Evolutionary conservation across 139 green algal genomes (phyloP).

Genomic region (Gonium pectorale): DNA sequence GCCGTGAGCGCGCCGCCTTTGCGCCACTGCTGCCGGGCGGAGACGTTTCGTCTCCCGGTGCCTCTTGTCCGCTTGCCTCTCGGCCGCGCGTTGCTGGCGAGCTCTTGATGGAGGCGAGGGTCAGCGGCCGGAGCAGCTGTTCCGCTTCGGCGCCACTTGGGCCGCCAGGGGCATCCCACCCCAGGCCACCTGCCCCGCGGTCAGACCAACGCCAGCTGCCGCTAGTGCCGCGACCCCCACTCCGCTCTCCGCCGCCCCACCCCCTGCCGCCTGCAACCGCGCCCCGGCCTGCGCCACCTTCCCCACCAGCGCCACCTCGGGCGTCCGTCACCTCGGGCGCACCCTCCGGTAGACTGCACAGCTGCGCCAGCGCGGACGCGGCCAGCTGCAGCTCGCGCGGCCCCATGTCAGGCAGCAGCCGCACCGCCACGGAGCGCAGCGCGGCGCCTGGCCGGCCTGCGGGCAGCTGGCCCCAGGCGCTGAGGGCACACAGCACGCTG

Average conservation of each 20-base stretch:
- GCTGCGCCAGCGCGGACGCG: slow-evolving; percentile 36
- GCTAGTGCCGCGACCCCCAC: background rate
- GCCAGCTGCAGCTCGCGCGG: slow-evolving; percentile 21
- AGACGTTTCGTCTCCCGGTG: too few species aligned
- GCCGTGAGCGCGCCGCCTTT: too few species aligned
- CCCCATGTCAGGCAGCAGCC: slow-evolving; percentile 18
- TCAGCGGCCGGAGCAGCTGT: too few species aligned
- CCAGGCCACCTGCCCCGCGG: too few species aligned
- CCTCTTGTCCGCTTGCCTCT: too few species aligned
- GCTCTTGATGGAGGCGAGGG: too few species aligned
- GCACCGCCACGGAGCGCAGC: background rate
- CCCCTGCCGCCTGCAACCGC: background rate
- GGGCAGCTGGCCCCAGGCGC: slow-evolving; percentile 23
- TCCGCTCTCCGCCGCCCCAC: too few species aligned
- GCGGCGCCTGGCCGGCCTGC: background rate
- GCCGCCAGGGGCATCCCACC: too few species aligned
- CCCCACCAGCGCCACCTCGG: background rate
- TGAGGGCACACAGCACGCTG: slow-evolving; percentile 27
- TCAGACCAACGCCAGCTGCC: background rate
- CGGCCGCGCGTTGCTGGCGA: too few species aligned
- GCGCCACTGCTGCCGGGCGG: too few species aligned
- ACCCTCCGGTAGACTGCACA: slow-evolving; percentile 26
- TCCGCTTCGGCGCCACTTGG: too few species aligned
- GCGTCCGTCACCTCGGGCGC: too few species aligned
- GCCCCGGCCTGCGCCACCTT: background rate